Evolutionary conservation across 306 rosid species (phyloP).

Genomic region (Potentilla sterilis): DNA sequence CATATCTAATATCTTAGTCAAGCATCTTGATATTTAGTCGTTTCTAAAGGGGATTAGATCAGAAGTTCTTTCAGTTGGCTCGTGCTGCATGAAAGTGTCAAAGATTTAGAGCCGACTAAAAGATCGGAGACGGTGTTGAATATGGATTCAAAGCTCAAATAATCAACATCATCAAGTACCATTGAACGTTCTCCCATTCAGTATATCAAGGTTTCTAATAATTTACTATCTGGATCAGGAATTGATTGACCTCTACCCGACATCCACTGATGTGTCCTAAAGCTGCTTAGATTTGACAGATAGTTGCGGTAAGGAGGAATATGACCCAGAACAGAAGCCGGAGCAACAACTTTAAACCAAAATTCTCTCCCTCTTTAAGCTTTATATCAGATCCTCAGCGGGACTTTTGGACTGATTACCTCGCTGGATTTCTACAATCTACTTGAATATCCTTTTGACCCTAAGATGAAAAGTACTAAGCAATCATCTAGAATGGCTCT

Average conservation of each 20-base stretch:
- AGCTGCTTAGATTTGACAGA: not conserved
- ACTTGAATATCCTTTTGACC: constrained; percentile 2
- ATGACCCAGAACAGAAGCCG: not conserved
- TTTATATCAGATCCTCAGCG: not conserved
- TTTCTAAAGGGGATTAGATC: not conserved
- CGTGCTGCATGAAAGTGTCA: not conserved
- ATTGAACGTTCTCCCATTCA: not conserved
- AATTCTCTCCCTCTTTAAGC: constrained; percentile 1
- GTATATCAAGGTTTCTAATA: not conserved
- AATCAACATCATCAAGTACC: not conserved
- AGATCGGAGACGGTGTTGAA: constrained; percentile 7
- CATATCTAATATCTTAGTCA: not conserved
- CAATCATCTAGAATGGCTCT: not conserved
- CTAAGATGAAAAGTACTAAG: not conserved
- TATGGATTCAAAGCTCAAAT: not conserved
- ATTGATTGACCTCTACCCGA: not conserved
- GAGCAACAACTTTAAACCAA: constrained; percentile 4
- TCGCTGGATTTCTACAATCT: not conserved
- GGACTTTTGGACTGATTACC: not conserved
- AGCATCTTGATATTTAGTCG: not conserved
- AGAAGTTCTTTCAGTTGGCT: not conserved
- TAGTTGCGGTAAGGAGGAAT: not conserved
- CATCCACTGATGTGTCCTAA: not conserved
- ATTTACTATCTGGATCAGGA: not conserved
- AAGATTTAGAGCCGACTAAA: not conserved